Percentiles rank a stretch among this genome's conserved stretches.
Evolutionary conservation across 306 rosid species (phyloP).

Genomic region (Acacia crassicarpa): DNA sequence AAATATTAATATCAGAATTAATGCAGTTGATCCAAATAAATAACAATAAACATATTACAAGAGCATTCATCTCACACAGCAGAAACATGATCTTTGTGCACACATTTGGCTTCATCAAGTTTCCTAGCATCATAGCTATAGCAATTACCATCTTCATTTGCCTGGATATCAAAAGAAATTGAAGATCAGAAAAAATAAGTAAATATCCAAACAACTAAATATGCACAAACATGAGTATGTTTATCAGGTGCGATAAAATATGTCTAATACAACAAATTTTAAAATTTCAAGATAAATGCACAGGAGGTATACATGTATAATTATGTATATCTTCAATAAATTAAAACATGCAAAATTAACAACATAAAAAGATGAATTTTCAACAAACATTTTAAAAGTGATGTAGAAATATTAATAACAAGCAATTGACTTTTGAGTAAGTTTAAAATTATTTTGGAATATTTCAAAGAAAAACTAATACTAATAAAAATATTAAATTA

Average conservation of each 20-base stretch:
- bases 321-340: no score
- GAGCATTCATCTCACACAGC: constrained; percentile 70
- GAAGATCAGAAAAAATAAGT: constrained; percentile 18
- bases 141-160: constrained; percentile 88
- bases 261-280: neutral
- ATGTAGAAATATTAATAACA: no score
- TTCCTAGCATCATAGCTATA: constrained; percentile 83
- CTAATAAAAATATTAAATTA: neutral
- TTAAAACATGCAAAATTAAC: neutral
- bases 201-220: no score
- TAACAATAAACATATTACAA: neutral
- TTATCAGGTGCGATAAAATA: no score
- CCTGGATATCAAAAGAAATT: constrained; percentile 51
- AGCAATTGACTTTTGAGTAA: no score
- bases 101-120: constrained; percentile 77
- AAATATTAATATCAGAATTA: neutral
- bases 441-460: no score
- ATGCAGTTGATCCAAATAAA: neutral
- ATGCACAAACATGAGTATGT: no score
- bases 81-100: constrained; percentile 90
- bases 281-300: no score
- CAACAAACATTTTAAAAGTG: neutral
- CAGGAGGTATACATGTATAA: neutral
- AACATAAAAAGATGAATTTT: neutral
- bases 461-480: neutral